Conservation (phyloP, 2,329 filamentous ascomycete genomes). For the Bipolaris gigantea region DNA sequence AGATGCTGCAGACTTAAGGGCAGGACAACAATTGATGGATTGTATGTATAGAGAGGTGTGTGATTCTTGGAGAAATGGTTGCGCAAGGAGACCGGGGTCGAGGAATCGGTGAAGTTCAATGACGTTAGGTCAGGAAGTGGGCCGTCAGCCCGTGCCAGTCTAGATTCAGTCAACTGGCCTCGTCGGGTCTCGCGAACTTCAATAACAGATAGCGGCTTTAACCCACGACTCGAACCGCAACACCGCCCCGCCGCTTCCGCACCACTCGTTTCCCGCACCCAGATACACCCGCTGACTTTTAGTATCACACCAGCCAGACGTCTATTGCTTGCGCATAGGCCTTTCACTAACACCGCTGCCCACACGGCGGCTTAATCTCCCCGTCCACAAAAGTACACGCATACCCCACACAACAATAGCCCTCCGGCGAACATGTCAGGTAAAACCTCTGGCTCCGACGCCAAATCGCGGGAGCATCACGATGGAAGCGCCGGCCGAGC, state of each 20-base stretch:
- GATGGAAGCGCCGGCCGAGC: slow-evolving; percentile 75
- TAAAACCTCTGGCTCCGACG: slow-evolving; percentile 49
- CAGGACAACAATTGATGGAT: background rate
- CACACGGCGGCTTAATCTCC: slow-evolving; percentile 10
- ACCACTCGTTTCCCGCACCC: background rate
- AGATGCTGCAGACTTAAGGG: background rate
- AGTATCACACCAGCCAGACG: background rate
- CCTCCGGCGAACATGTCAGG: slow-evolving; percentile 43
- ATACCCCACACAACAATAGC: slow-evolving; percentile 3
- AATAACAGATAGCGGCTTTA: slow-evolving; percentile 22
- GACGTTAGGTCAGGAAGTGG: slow-evolving; percentile 27
- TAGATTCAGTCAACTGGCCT: slow-evolving; percentile 36
- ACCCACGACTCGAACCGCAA: slow-evolving; percentile 2
- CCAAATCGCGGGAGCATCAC: slow-evolving; percentile 64
- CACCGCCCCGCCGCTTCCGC: slow-evolving; percentile 1
- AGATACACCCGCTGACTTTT: background rate
- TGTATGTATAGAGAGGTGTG: background rate
- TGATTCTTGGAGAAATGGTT: background rate
- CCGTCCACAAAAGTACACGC: slow-evolving; percentile 1
- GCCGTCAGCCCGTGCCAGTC: slow-evolving; percentile 22
- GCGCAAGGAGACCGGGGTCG: slow-evolving; percentile 5
- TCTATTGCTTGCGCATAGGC: slow-evolving; percentile 11
- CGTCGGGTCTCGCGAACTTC: slow-evolving; percentile 20
- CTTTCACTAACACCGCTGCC: slow-evolving; percentile 10
- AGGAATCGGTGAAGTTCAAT: slow-evolving; percentile 23